Evolutionary conservation across 768 basidiomycete species (phyloP).

Genomic region (Mycena haematopus): DNA sequence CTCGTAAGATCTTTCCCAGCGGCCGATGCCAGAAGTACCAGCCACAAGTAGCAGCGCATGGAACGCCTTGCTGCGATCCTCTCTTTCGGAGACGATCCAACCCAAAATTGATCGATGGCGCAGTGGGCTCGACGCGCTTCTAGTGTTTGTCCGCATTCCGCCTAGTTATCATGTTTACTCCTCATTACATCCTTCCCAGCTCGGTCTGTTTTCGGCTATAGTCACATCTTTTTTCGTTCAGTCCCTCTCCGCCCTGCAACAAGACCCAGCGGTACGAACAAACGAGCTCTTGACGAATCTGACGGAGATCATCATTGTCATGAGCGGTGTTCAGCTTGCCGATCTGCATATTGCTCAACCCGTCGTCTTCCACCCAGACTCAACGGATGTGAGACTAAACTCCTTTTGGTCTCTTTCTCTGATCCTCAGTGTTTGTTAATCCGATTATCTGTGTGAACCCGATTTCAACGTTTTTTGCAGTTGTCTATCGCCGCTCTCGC

Average conservation of each 20-base stretch:
- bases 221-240: constrained; percentile 32
- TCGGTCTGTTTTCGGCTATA: constrained; percentile 32
- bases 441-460: background rate
- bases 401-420: constrained; percentile 30
- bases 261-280: constrained; percentile 15
- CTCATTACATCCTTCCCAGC: constrained; percentile 6
- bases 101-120: constrained; percentile 32
- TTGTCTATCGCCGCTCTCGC: constrained; percentile 30
- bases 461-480: constrained; percentile 5
- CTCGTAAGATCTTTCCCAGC: constrained; percentile 22
- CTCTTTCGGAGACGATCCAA: constrained; percentile 19
- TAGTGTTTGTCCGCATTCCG: constrained; percentile 28
- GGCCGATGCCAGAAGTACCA: constrained; percentile 30
- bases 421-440: constrained; percentile 24
- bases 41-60: constrained; percentile 31
- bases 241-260: constrained; percentile 19
- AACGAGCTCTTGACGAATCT: constrained; percentile 24
- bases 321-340: constrained; percentile 10
- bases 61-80: constrained; percentile 28
- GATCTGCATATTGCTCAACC: constrained; percentile 2
- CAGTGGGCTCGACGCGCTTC: constrained; percentile 29
- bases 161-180: no score
- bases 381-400: constrained; percentile 26
- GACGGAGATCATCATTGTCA: constrained; percentile 23
- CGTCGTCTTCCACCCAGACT: constrained; percentile 23